phyloP scores from a whole-genome alignment of 2,329 filamentous ascomycete species.

The Nemania diffusa region DNA sequence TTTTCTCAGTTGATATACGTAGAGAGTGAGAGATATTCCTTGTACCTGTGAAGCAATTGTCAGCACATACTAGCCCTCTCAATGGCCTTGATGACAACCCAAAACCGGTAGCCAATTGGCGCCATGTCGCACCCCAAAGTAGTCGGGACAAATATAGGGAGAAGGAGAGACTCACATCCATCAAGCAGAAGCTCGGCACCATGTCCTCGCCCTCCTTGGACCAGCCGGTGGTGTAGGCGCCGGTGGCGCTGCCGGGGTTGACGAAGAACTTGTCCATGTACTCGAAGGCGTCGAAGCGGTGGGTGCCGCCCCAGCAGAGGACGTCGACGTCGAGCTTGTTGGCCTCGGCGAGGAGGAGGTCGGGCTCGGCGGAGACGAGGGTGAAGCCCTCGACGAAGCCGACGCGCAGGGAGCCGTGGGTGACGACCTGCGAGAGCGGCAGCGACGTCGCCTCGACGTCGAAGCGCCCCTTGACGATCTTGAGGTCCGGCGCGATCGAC shows the following conservation, averaged over 20 bases:
- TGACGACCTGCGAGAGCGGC: slow-evolving; percentile 72
- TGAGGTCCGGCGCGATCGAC: slow-evolving; percentile 76
- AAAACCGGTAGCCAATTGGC: background rate
- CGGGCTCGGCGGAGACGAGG: slow-evolving; percentile 73
- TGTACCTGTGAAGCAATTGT: slow-evolving; percentile 72
- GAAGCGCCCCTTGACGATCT: slow-evolving; percentile 74
- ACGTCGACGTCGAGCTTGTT: slow-evolving; percentile 76
- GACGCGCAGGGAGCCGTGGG: slow-evolving; percentile 72
- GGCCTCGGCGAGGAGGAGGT: slow-evolving; percentile 73
- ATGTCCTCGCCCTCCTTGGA: slow-evolving; percentile 73
- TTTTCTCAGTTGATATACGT: slow-evolving; percentile 88
- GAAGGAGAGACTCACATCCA: slow-evolving; percentile 80
- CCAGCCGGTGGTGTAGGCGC: slow-evolving; percentile 70
- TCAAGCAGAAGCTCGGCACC: slow-evolving; percentile 92
- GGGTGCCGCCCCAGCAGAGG: slow-evolving; percentile 74
- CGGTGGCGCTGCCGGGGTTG: slow-evolving; percentile 74
- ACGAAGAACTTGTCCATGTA: slow-evolving; percentile 81
- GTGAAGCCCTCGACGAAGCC: slow-evolving; percentile 76
- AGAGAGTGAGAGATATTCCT: slow-evolving; percentile 93
- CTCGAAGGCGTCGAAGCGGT: slow-evolving; percentile 76
- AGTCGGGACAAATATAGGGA: background rate
- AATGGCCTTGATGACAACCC: background rate
- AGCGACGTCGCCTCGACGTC: slow-evolving; percentile 74
- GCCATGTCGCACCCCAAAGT: background rate
- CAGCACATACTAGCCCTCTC: background rate